These are phyloP conservation scores for Liquidambar formosana DNA, from an alignment of 164 flowering plant genomes.

Conservation along the genomic window DNA sequence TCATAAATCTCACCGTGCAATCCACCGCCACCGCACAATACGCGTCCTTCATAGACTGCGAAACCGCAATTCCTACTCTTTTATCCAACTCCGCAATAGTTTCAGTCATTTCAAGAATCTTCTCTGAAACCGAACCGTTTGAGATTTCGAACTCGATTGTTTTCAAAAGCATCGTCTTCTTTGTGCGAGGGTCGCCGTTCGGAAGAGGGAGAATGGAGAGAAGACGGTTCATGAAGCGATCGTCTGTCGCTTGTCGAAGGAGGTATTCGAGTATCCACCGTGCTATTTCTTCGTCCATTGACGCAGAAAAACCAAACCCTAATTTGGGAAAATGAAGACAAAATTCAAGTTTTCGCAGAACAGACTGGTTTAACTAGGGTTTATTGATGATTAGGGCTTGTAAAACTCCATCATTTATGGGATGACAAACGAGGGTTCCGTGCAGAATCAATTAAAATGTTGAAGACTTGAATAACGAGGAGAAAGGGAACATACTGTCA, in stretches of 20 bases:
- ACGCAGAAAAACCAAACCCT: background rate
- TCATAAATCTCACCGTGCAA: conserved; percentile 43
- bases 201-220: conserved; percentile 38
- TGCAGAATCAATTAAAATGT: too few relatives aligned
- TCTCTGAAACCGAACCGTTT: conserved; percentile 35
- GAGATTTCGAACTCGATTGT: conserved; percentile 34
- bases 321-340: background rate
- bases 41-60: conserved; percentile 45
- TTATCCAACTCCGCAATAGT: conserved; percentile 37
- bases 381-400: too few relatives aligned
- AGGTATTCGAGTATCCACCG: conserved; percentile 64
- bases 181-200: conserved; percentile 24
- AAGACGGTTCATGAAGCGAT: conserved; percentile 15
- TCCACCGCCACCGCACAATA: conserved; percentile 62
- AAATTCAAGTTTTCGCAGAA: background rate
- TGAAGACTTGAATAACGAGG: too few relatives aligned
- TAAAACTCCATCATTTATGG: conserved; percentile 34
- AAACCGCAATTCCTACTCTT: conserved; percentile 13
- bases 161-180: conserved; percentile 42
- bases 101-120: conserved; percentile 44
- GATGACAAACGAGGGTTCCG: too few relatives aligned
- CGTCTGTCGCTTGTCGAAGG: conserved; percentile 39
- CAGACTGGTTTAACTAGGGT: too few relatives aligned
- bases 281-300: conserved; percentile 34
- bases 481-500: too few relatives aligned